Evolutionary conservation across 441 rosid species (phyloP).

Genomic region (Arabidopsis lyrata): DNA sequence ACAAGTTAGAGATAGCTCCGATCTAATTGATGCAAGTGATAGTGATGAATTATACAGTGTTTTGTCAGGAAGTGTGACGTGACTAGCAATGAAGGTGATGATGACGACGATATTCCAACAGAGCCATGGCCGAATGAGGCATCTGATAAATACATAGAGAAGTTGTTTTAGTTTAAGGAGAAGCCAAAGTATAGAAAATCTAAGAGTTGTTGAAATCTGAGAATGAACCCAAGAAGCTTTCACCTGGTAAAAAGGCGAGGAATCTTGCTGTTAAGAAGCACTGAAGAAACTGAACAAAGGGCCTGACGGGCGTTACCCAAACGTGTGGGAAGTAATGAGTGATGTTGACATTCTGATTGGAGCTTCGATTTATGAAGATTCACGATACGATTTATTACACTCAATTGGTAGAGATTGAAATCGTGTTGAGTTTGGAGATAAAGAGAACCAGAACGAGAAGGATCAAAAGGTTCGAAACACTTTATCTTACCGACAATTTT

Average conservation of each 20-base stretch:
- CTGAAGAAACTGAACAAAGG: conserved; percentile 91
- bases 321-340: conserved; percentile 96
- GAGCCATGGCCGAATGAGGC: conserved; percentile 78
- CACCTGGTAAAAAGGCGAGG: conserved; percentile 90
- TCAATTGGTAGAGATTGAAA: too few relatives aligned
- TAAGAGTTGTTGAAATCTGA: conserved; percentile 78
- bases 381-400: too few relatives aligned
- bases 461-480: too few relatives aligned
- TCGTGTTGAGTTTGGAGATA: too few relatives aligned
- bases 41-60: conserved; percentile 84
- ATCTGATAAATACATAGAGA: conserved; percentile 80
- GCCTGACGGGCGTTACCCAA: conserved; percentile 85
- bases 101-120: conserved; percentile 80
- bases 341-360: conserved; percentile 84
- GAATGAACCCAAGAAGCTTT: conserved; percentile 83
- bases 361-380: conserved; percentile 50
- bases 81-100: conserved; percentile 94
- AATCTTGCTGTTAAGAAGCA: conserved; percentile 94
- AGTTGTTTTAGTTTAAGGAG: conserved; percentile 89
- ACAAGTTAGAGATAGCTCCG: conserved; percentile 71
- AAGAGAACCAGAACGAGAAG: too few relatives aligned
- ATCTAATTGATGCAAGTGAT: conserved; percentile 78
- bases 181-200: conserved; percentile 85
- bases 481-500: too few relatives aligned
- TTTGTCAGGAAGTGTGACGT: conserved; percentile 87